Conservation (phyloP, 192 early-diverging fungal species). For the Cladochytrium replicatum region DNA sequence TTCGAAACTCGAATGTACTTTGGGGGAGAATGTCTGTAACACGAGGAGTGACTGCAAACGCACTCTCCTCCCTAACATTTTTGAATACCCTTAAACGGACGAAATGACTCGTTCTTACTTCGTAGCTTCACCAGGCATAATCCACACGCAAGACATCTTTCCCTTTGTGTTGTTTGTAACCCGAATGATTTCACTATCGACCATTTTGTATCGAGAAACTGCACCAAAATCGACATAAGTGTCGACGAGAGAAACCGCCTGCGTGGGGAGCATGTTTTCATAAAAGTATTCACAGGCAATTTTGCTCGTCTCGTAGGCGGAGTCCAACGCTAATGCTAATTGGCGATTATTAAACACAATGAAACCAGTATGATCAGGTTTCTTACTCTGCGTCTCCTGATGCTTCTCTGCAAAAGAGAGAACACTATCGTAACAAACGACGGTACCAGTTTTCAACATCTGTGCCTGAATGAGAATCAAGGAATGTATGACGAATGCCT, state of each 20-base stretch:
- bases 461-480: constrained; percentile 5
- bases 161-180: constrained; percentile 43
- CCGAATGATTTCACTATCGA: constrained; percentile 33
- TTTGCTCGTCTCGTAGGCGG: constrained; percentile 26
- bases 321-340: no score
- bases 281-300: constrained; percentile 43
- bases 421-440: constrained; percentile 24
- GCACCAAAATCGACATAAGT: constrained; percentile 44
- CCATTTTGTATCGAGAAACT: constrained; percentile 40
- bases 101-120: constrained; percentile 12
- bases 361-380: background rate
- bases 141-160: constrained; percentile 49
- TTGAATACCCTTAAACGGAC: background rate
- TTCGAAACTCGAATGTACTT: constrained; percentile 32
- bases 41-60: constrained; percentile 34
- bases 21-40: constrained; percentile 33
- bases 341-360: no score
- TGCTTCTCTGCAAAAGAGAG: constrained; percentile 18
- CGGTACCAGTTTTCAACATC: constrained; percentile 32
- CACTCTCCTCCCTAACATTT: constrained; percentile 24
- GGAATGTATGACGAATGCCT: constrained; percentile 1
- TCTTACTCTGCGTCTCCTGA: background rate
- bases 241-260: constrained; percentile 34
- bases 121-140: constrained; percentile 25
- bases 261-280: constrained; percentile 23